Percentiles rank a stretch among this genome's conserved stretches.
phyloP scores from a whole-genome alignment of 805 yeast species.

The Sugiyamaella lignohabitans region DNA sequence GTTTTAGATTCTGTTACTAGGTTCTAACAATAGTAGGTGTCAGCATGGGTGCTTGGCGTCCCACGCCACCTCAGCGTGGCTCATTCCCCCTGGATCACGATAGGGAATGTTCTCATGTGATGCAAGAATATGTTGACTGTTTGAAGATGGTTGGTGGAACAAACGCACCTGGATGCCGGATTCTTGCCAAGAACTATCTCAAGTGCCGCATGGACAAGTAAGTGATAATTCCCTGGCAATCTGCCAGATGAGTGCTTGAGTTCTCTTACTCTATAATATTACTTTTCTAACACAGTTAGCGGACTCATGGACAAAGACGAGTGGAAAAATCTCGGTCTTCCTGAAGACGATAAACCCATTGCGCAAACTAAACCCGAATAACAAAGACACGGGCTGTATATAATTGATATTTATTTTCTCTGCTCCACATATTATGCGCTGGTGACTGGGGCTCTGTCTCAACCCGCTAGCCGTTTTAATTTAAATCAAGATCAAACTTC shows the following conservation, averaged over 20 bases:
- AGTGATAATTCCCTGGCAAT: slow-evolving; percentile 17
- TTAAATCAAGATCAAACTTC: no score
- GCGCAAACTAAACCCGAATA: background rate
- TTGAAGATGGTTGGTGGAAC: slow-evolving; percentile 69
- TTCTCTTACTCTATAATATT: slow-evolving; percentile 16
- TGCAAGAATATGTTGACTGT: slow-evolving; percentile 72
- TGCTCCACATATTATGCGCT: background rate
- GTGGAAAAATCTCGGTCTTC: slow-evolving; percentile 57
- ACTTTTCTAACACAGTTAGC: slow-evolving; percentile 13
- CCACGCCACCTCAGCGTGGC: slow-evolving; percentile 95
- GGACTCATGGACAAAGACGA: slow-evolving; percentile 54
- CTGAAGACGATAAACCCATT: slow-evolving; percentile 37
- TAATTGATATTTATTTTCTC: no score
- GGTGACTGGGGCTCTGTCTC: background rate
- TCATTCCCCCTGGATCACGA: slow-evolving; percentile 93
- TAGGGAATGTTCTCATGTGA: slow-evolving; percentile 69
- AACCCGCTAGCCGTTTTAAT: background rate
- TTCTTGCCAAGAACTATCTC: slow-evolving; percentile 73
- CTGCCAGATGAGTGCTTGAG: no score
- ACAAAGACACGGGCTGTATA: no score
- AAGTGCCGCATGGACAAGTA: slow-evolving; percentile 81
- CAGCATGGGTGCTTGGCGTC: slow-evolving; percentile 33
- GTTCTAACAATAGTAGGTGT: slow-evolving; percentile 23
- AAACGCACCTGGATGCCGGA: slow-evolving; percentile 86
- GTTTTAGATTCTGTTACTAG: background rate